Evolutionary conservation across 805 yeast species (phyloP).

Genomic region (Soucietia sequanensis): DNA sequence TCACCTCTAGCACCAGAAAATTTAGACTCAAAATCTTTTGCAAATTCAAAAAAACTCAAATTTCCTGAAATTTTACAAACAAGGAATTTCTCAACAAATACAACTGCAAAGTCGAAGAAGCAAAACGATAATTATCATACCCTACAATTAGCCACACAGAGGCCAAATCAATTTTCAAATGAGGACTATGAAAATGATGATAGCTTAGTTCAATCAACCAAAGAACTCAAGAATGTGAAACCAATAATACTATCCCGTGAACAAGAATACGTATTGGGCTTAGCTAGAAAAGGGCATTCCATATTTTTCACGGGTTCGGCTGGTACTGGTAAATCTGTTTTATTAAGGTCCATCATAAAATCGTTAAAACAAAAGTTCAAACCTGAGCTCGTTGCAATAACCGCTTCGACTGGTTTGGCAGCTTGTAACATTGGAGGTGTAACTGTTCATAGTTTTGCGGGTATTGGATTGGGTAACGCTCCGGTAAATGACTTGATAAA

Average conservation of each 20-base stretch:
- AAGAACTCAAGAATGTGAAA: conserved; percentile 24
- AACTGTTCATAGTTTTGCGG: conserved; percentile 74
- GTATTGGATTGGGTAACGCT: conserved; percentile 72
- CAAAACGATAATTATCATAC: too few relatives aligned
- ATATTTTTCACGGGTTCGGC: conserved; percentile 96
- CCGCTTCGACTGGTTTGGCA: conserved; percentile 85
- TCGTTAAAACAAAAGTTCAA: conserved; percentile 46
- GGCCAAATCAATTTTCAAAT: too few relatives aligned
- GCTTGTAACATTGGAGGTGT: conserved; percentile 81
- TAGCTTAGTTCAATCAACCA: conserved; percentile 1
- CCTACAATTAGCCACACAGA: conserved; percentile 30
- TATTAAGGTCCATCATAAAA: conserved; percentile 65
- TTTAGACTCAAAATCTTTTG: neutral
- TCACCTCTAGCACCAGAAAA: neutral
- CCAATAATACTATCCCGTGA: conserved; percentile 47
- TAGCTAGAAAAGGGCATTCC: conserved; percentile 63
- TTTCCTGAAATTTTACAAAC: too few relatives aligned
- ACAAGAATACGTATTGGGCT: conserved; percentile 61
- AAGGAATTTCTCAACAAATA: too few relatives aligned
- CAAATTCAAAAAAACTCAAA: too few relatives aligned
- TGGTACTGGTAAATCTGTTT: conserved; percentile 95
- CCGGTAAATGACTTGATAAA: conserved; percentile 43
- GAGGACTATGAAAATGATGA: conserved; percentile 4
- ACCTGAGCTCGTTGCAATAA: conserved; percentile 59
- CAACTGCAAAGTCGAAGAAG: too few relatives aligned